These are phyloP conservation scores for Serendipita sp. DNA, from an alignment of 768 basidiomycete genomes.

Conservation along the genomic window DNA sequence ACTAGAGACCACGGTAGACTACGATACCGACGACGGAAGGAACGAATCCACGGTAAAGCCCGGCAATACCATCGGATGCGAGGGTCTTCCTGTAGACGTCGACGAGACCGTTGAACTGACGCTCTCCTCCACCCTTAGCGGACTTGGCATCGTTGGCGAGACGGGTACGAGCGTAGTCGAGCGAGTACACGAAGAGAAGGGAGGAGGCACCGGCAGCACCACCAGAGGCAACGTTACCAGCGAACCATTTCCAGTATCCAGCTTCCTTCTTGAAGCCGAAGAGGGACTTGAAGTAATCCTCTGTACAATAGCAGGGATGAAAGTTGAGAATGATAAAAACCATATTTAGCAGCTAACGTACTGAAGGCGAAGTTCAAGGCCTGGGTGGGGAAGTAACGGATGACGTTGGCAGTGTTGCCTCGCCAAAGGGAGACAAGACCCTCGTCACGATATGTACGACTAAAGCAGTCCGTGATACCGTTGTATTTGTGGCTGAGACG, in stretches of 20 bases:
- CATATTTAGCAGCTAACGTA: constrained; percentile 27
- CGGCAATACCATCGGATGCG: constrained; percentile 91
- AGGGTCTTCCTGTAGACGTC: constrained; percentile 98
- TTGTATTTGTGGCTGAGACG: constrained; percentile 94
- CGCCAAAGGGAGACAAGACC: constrained; percentile 92
- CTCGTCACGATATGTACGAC: constrained; percentile 86
- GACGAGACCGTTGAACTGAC: constrained; percentile 97
- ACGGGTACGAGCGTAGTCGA: constrained; percentile 99
- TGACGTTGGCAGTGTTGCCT: constrained; percentile 99
- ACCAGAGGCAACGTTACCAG: constrained; percentile 95
- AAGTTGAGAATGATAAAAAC: neutral
- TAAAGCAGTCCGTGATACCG: constrained; percentile 84
- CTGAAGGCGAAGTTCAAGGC: constrained; percentile 99
- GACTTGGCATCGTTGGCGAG: constrained; percentile 97
- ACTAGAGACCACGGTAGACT: constrained; percentile 96
- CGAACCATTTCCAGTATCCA: constrained; percentile 98
- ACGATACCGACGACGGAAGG: constrained; percentile 99
- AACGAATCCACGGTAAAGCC: constrained; percentile 99
- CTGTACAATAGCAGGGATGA: constrained; percentile 23
- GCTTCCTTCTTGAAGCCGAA: constrained; percentile 98
- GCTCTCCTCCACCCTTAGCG: constrained; percentile 73
- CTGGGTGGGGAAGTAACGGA: constrained; percentile 99
- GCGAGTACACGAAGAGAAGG: constrained; percentile 97
- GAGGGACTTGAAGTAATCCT: constrained; percentile 97
- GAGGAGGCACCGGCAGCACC: constrained; percentile 98